Base-by-base conservation (phyloP, 1,284 basidiomycete genomes). In the Cryptococcus sp. region DNA sequence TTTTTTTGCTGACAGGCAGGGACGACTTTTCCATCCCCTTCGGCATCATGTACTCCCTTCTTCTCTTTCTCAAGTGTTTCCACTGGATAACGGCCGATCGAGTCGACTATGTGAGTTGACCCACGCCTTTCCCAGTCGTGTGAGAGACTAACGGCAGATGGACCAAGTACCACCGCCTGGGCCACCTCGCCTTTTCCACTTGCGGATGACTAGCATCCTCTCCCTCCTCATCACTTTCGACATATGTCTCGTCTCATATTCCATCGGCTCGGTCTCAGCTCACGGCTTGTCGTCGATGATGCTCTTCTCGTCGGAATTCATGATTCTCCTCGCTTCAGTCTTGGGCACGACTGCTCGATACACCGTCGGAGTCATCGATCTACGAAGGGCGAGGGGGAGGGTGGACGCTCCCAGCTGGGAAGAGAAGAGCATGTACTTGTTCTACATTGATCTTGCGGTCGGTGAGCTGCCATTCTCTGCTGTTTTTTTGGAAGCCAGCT, bases 1-100 rank as follows among this genome's bases (percentile, higher is more conserved):
- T 18, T 11, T 24, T n/a, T 7, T 19, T 18, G 33, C 42, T 48
- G 28, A 43, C 34, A 32, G 18, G 11, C 49, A 73, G 71, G 21
- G 87, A 92, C 69, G 87, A 91, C 71, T 90, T 92, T 69, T 87
- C 95, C 71, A 81, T 86, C n/a, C 82, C 84, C 1, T 97, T 97
- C 68, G 85, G 85, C 32, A 75, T 93, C 57, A 87, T 97, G 80
- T 97, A 97, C 66, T 85, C 87, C 18, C 82, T 90, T 57, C 76
- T 99, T 19, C 80, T 97, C 14, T 94, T 97, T 62, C 80, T 97
- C 61, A 97, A 97, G 70, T 91, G 89, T 48, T 98, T 98, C 72
- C 95, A 99, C 71, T 97, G 93, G 93, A 80, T 99, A 26, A 82
- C 91, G 50, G 83, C 84, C 2, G 94, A 97, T 68, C 82, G 95